Evolutionary conservation across 768 basidiomycete genomes (phyloP), one percentile per base, ranked within the genome.

Genomic region (Psilocybe tampanensis): DNA sequence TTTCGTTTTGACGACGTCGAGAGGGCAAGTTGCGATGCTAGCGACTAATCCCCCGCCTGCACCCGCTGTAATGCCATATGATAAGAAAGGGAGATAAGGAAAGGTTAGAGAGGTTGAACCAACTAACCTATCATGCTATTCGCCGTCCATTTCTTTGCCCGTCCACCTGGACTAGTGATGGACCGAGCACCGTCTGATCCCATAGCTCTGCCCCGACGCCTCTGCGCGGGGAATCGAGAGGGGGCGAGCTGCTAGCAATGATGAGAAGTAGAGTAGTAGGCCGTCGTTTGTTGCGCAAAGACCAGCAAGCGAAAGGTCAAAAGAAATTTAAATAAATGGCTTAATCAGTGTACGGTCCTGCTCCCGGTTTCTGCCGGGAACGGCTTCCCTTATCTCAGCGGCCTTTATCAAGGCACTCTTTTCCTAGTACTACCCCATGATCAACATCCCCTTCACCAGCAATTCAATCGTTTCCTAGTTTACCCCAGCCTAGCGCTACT

Each of bases 1-100:
- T 63, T 93, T 92, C 3, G 97, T 99, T 80, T 98, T 99, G 74
- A 99, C 81, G 54, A 99, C 96, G 73, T 99, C 97, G 47, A 99
- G 81, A 11, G 97, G 97, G 72, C 97, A 99, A 7, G 96, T 98
- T 55, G 93, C 92, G 60, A 98, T 80, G 72, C 90, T 92, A 49
- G 94, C 90, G 62, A 94, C 88, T 60, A 99, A 80, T 56, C 97
- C 97, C 52, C 96, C 94, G 26, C 94, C 94, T 34, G 96, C 96
- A 54, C 97, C 97, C 69, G 97, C 94, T 92, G 41, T 52, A 21
- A 50, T 59, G 32, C 44, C 36, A 18, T 32, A 8, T 22, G 21
- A 17, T n/a, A 11, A 12, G 21, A 23, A 39, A 39, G 36, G 7
- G 6, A 15, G 6, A 15, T 39, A 33, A 58, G 9, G n/a, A 26